Conservation (phyloP, 1,139 yeast genomes). For the Suhomyces coccinellae region DNA sequence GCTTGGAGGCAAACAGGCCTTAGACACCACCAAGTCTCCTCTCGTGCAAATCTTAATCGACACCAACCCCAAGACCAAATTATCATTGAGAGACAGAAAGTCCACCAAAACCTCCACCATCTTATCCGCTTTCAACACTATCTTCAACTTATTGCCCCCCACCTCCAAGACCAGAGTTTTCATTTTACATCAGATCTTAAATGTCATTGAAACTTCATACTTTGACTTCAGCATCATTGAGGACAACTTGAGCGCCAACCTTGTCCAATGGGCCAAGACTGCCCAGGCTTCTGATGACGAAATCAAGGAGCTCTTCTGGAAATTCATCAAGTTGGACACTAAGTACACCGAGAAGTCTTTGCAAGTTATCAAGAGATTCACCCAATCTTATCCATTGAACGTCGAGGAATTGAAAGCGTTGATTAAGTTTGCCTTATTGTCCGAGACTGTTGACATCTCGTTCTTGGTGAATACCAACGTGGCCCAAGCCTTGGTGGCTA, state of each 20-base stretch:
- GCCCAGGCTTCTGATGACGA: conserved; percentile 28
- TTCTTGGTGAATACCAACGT: conserved; percentile 46
- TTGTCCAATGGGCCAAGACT: conserved; percentile 37
- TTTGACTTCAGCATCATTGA: conserved; percentile 39
- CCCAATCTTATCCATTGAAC: conserved; percentile 26
- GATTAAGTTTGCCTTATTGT: conserved; percentile 39
- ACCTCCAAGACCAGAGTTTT: conserved; percentile 34
- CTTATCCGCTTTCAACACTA: conserved; percentile 43
- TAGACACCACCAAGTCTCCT: conserved; percentile 28
- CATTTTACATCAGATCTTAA: conserved; percentile 36
- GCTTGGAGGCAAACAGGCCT: conserved; percentile 29
- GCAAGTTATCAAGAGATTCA: conserved; percentile 37
- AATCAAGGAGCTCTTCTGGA: conserved; percentile 39
- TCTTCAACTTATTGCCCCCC: conserved; percentile 46
- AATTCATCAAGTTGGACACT: conserved; percentile 39
- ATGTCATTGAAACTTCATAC: conserved; percentile 32
- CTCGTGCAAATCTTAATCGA: conserved; percentile 34
- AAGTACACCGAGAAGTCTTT: conserved; percentile 33
- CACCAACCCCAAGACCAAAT: conserved; percentile 39
- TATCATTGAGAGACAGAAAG: conserved; percentile 49
- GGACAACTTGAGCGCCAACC: conserved; percentile 38
- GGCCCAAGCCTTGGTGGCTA: conserved; percentile 28
- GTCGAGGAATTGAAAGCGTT: conserved; percentile 35
- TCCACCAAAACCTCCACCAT: conserved; percentile 46
- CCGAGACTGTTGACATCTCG: conserved; percentile 47